Evolutionary conservation across 2,329 filamentous ascomycete genomes (phyloP).

Genomic region (Bimuria novae-zelandiae): DNA sequence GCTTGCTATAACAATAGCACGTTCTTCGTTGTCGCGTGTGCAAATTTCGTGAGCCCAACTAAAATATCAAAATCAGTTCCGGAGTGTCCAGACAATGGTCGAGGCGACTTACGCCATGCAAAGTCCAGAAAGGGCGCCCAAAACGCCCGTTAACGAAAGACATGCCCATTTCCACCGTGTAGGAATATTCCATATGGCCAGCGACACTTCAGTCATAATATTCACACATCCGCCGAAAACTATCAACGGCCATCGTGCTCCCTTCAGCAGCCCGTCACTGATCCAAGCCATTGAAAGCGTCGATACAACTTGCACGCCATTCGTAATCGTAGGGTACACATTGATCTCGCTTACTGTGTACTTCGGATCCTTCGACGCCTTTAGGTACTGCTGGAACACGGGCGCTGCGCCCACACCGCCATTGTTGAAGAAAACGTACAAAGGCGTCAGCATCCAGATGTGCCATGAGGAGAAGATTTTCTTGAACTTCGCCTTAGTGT

Average conservation of each 20-base stretch:
- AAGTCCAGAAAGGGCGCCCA: constrained; percentile 54
- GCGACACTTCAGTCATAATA: constrained; percentile 49
- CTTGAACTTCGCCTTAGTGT: constrained; percentile 58
- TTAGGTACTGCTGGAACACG: constrained; percentile 58
- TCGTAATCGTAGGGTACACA: constrained; percentile 56
- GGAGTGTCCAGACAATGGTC: constrained; percentile 4
- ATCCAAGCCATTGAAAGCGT: constrained; percentile 69
- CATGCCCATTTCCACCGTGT: constrained; percentile 66
- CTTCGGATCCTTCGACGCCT: constrained; percentile 48
- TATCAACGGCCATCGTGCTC: constrained; percentile 67
- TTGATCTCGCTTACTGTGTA: constrained; percentile 61
- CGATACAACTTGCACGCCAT: constrained; percentile 60
- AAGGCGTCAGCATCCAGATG: constrained; percentile 61
- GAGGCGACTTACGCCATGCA: constrained; percentile 51
- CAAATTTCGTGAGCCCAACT: constrained; percentile 62
- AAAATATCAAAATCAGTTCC: constrained; percentile 1
- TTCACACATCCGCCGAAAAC: constrained; percentile 57
- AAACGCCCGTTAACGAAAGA: constrained; percentile 59
- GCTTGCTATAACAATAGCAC: constrained; percentile 65
- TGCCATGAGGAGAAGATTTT: constrained; percentile 69
- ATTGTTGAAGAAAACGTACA: constrained; percentile 70
- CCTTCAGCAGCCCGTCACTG: constrained; percentile 64
- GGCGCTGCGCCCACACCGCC: constrained; percentile 57
- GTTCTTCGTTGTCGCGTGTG: constrained; percentile 64
- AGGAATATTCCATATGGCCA: constrained; percentile 57